A percentile compares a stretch with the other conserved stretches of the same genome.
Conservation (phyloP, 139 green algal genomes). For the Tetradesmus lagerheimii region DNA sequence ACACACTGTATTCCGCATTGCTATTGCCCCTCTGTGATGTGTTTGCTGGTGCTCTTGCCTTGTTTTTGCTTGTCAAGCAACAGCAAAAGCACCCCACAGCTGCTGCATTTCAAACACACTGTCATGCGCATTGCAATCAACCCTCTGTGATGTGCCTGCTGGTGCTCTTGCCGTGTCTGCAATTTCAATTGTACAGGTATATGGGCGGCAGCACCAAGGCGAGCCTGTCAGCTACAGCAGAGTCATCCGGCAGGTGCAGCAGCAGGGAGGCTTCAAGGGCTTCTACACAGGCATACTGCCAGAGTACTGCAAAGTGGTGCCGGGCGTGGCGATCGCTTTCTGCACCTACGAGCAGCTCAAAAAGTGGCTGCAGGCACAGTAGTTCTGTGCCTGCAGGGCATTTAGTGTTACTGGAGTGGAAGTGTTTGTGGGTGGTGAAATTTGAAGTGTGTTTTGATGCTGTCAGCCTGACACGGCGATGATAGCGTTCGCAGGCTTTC, state of each 20-base stretch:
- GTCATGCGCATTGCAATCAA: background rate
- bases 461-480: too few species aligned
- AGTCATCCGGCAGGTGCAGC: conserved; percentile 66
- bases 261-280: conserved; percentile 62
- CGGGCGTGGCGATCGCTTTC: conserved; percentile 93
- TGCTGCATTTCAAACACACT: background rate
- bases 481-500: too few species aligned
- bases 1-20: too few species aligned
- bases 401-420: background rate
- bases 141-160: background rate
- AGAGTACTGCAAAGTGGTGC: conserved; percentile 94
- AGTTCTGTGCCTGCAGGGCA: background rate
- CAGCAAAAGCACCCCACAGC: background rate
- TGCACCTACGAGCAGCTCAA: conserved; percentile 87
- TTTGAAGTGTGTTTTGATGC: too few species aligned
- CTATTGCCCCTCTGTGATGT: too few species aligned
- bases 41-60: too few species aligned
- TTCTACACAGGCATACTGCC: conserved; percentile 91
- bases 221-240: conserved; percentile 55
- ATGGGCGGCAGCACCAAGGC: conserved; percentile 25
- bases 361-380: conserved; percentile 33
- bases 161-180: conserved; percentile 11
- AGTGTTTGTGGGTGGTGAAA: background rate
- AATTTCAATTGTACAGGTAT: conserved; percentile 3
- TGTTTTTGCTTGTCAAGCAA: too few species aligned